These are phyloP conservation scores for Erigeron canadensis DNA, from an alignment of 129 eudicot species.

Conservation along the genomic window DNA sequence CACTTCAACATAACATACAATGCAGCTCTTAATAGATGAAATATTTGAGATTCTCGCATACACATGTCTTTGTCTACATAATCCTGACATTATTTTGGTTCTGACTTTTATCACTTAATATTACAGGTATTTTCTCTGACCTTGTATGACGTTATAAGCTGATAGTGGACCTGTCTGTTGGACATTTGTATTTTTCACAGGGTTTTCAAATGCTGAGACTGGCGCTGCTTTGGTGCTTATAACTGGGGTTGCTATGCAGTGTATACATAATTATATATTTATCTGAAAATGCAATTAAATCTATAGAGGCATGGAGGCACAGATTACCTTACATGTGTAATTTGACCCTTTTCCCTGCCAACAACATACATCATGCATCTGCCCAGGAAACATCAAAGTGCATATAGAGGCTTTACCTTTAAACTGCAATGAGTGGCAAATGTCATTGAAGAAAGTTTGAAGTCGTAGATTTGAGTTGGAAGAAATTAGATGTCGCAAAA, in stretches of 20 bases:
- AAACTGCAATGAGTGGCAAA: too few relatives aligned
- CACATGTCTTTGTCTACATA: neutral
- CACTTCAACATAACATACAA: neutral
- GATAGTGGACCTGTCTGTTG: conserved; percentile 84
- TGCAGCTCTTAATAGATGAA: conserved; percentile 6
- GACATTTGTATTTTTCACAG: conserved; percentile 84
- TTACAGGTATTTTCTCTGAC: conserved; percentile 99
- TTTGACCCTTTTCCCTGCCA: neutral
- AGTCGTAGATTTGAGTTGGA: too few relatives aligned
- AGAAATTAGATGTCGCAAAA: too few relatives aligned
- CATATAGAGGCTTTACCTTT: neutral
- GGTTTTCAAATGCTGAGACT: conserved; percentile 39
- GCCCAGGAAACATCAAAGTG: neutral
- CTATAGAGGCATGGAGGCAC: conserved; percentile 15
- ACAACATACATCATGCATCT: neutral
- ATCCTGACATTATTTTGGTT: conserved; percentile 16
- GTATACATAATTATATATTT: conserved; percentile 20
- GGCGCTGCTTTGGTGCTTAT: conserved; percentile 40
- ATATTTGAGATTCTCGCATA: conserved; percentile 3
- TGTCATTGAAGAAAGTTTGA: too few relatives aligned
- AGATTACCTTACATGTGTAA: conserved; percentile 8
- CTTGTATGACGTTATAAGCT: conserved; percentile 93
- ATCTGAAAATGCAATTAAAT: conserved; percentile 18
- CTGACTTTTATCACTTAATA: conserved; percentile 57
- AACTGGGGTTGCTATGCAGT: conserved; percentile 27